Evolutionary conservation across 2,329 filamentous ascomycete species (phyloP).

Genomic region (Tolypocladium paradoxum): DNA sequence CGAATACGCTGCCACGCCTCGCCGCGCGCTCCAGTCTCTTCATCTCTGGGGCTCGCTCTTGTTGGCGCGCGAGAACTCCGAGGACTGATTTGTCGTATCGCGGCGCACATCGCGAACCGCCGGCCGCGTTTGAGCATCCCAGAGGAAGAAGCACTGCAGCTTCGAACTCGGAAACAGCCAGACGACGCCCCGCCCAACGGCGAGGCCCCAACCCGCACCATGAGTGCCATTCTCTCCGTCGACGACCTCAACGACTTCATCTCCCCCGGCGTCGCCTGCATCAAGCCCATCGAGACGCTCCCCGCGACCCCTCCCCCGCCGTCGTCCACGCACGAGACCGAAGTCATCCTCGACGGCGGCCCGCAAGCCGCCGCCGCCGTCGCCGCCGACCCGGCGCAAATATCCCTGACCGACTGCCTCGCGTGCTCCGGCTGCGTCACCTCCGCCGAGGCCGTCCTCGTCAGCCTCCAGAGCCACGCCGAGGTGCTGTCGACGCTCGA

Average conservation of each 20-base stretch:
- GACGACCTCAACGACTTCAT: constrained; percentile 99
- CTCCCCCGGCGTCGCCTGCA: constrained; percentile 91
- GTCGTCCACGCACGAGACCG: constrained; percentile 44
- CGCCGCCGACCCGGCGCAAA: constrained; percentile 66
- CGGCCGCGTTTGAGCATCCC: not conserved
- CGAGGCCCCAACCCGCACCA: constrained; percentile 28
- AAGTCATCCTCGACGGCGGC: constrained; percentile 90
- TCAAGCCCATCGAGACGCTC: constrained; percentile 91
- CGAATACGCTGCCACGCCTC: not conserved
- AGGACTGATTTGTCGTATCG: not conserved
- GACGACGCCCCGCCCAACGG: not conserved
- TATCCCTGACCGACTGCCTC: constrained; percentile 93
- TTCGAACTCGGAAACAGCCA: not conserved
- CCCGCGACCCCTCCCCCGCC: constrained; percentile 40
- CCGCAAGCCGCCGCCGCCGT: constrained; percentile 40
- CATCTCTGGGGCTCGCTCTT: not conserved
- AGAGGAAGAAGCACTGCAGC: not conserved
- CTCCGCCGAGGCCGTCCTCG: constrained; percentile 92
- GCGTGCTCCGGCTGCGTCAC: constrained; percentile 97
- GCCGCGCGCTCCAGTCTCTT: not conserved
- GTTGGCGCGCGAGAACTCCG: not conserved
- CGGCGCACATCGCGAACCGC: not conserved
- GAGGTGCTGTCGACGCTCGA: constrained; percentile 83
- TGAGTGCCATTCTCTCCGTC: constrained; percentile 95
- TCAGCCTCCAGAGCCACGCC: constrained; percentile 84